A percentile compares a stretch with the other conserved stretches of the same genome.
These are phyloP conservation scores for Emericellopsis terricola DNA, from an alignment of 495 filamentous ascomycete genomes.

Conservation along the genomic window DNA sequence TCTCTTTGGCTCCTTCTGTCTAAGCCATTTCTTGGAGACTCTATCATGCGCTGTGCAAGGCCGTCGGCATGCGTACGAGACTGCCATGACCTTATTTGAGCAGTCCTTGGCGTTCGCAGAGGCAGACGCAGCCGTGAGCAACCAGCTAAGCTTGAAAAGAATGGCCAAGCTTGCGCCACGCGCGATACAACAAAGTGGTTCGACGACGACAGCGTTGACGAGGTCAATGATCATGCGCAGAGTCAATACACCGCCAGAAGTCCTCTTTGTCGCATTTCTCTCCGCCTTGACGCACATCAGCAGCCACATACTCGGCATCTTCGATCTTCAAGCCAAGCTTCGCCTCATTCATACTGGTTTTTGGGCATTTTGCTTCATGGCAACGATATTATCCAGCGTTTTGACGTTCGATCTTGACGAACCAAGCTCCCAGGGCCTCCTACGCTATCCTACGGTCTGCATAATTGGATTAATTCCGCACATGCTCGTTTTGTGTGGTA, in stretches of 20 bases:
- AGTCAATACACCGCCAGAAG: conserved; percentile 74
- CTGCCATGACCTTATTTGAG: conserved; percentile 92
- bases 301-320: conserved; percentile 63
- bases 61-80: conserved; percentile 60
- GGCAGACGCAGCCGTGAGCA: conserved; percentile 70
- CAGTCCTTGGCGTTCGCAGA: conserved; percentile 94
- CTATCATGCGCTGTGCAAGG: conserved; percentile 80
- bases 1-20: conserved; percentile 61
- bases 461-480: conserved; percentile 93
- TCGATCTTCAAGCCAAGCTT: conserved; percentile 58
- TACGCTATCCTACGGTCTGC: conserved; percentile 83
- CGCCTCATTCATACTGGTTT: conserved; percentile 71
- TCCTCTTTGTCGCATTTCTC: conserved; percentile 72
- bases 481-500: conserved; percentile 62
- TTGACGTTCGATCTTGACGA: conserved; percentile 37
- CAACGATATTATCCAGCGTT: conserved; percentile 54
- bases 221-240: conserved; percentile 37
- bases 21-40: conserved; percentile 78
- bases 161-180: conserved; percentile 27
- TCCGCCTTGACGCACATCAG: conserved; percentile 78
- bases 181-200: conserved; percentile 18
- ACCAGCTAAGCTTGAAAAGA: conserved; percentile 49
- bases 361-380: conserved; percentile 83
- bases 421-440: conserved; percentile 24
- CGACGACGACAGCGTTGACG: conserved; percentile 26